phyloP scores from a whole-genome alignment of 164 flowering plant species.

The Vitis rupestris region DNA sequence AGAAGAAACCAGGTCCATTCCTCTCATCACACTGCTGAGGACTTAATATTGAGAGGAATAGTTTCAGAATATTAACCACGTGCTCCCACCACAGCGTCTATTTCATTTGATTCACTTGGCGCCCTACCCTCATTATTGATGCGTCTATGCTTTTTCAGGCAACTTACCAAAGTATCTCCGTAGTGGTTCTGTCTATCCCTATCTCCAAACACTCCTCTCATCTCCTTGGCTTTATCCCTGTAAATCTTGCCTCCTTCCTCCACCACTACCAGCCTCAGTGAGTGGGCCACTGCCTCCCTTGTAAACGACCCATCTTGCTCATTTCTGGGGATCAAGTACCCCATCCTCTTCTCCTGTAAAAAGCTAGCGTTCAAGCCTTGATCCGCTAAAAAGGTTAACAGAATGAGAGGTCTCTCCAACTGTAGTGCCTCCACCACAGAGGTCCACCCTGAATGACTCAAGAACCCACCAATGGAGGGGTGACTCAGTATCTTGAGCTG shows the following conservation, averaged over 20 bases:
- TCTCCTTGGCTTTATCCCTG: constrained; percentile 24
- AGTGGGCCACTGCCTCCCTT: constrained; percentile 25
- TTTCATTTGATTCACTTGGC: too few species aligned
- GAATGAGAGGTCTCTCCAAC: constrained; percentile 24
- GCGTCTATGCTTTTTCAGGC: too few species aligned
- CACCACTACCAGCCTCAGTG: constrained; percentile 22
- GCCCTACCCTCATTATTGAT: too few species aligned
- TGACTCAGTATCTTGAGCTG: constrained; percentile 41
- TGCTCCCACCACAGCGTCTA: too few species aligned
- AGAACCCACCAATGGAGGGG: constrained; percentile 36
- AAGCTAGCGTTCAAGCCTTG: constrained; percentile 32
- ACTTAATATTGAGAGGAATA: too few species aligned
- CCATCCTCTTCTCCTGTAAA: constrained; percentile 23
- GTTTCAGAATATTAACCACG: too few species aligned
- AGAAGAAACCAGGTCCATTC: too few species aligned
- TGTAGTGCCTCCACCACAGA: constrained; percentile 38
- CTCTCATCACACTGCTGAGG: too few species aligned
- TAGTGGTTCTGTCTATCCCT: constrained; percentile 9
- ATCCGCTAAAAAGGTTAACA: constrained; percentile 32
- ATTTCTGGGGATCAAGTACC: constrained; percentile 27
- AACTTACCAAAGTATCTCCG: too few species aligned
- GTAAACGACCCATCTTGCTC: constrained; percentile 33
- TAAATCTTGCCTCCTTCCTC: constrained; percentile 21
- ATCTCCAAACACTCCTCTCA: constrained; percentile 18
- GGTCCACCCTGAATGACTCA: constrained; percentile 50